phyloP scores from a whole-genome alignment of 768 basidiomycete species.

The Boletus patriciae region DNA sequence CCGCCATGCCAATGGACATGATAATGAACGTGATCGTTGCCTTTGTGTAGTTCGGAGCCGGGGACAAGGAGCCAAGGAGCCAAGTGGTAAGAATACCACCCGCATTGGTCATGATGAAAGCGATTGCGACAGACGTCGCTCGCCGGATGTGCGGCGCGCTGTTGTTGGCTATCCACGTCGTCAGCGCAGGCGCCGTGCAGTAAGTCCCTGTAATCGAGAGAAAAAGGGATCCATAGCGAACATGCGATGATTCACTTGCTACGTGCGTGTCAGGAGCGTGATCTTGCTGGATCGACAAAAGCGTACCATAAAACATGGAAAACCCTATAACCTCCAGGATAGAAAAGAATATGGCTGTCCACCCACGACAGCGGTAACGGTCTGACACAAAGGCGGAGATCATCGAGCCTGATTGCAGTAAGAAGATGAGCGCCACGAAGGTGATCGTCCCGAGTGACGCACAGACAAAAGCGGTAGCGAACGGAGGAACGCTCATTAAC shows the following conservation, averaged over 20 bases:
- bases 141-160: too few relatives aligned
- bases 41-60: too few relatives aligned
- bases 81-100: too few relatives aligned
- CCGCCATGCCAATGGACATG: too few relatives aligned
- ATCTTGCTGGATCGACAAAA: neutral
- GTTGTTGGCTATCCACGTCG: too few relatives aligned
- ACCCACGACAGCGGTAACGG: conserved; percentile 49
- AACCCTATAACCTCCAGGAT: conserved; percentile 41
- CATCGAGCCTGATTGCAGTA: conserved; percentile 34
- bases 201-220: conserved; percentile 55
- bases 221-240: conserved; percentile 59
- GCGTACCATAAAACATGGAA: conserved; percentile 45
- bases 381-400: conserved; percentile 52
- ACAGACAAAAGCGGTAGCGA: conserved; percentile 50
- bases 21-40: too few relatives aligned
- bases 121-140: too few relatives aligned
- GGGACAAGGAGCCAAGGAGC: too few relatives aligned
- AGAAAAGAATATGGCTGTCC: conserved; percentile 42
- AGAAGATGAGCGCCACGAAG: neutral
- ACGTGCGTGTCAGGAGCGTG: neutral
- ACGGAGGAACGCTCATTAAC: conserved; percentile 62
- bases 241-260: conserved; percentile 33
- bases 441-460: conserved; percentile 16
- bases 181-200: neutral
- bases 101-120: too few relatives aligned